Base-by-base conservation (phyloP, 257 asterid species). In the Nicotiana benthamiana region DNA sequence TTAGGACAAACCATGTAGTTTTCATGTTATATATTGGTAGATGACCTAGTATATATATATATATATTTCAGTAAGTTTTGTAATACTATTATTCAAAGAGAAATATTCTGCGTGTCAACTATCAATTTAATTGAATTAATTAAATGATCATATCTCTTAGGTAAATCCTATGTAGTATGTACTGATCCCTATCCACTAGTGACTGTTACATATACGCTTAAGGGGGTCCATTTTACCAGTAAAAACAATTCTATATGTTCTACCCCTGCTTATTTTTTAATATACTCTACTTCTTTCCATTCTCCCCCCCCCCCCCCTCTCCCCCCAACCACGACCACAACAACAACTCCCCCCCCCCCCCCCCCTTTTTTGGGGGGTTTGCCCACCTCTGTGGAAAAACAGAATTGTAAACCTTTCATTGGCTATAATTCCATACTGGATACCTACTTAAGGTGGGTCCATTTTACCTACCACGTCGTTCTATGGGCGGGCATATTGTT, bases 1-100 rank as follows among this genome's bases (percentile, higher is more conserved):
- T 22, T 85, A 77, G 84, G 79, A 64, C 20, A 26, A 43, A 26
- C 17, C 60, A 28, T 46, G 36, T 60, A 40, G 51, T 36, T 24
- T 61, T 4, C 75, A 43, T 79, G 75, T 79, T 40, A 79, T 65
- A 79, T 24, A 62, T 32, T 48, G 54, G 61, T 79, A 79, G 54
- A 36, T 79, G 75, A 62, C 43, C 26, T 26, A 70, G 77, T 74
- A 74, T 48, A 74, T 59, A 74, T 60, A 74, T 74, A 48, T 48
- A 74, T 60, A 74, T 74, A 48, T 48, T 51, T 15, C 62, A 48
- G 61, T 8, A 74, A 74, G 16, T 16, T 48, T 74, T 24, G 60
- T 72, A 72, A 72, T 72, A 6, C 36, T 72, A 72, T 27, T 70
- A 70, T 20, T 43, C 34, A 40, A 70, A 70, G 18, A 43, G 77